These are phyloP conservation scores for Paramecium primaurelia DNA, from an alignment of 73 alveolate genomes.

Conservation along the genomic window DNA sequence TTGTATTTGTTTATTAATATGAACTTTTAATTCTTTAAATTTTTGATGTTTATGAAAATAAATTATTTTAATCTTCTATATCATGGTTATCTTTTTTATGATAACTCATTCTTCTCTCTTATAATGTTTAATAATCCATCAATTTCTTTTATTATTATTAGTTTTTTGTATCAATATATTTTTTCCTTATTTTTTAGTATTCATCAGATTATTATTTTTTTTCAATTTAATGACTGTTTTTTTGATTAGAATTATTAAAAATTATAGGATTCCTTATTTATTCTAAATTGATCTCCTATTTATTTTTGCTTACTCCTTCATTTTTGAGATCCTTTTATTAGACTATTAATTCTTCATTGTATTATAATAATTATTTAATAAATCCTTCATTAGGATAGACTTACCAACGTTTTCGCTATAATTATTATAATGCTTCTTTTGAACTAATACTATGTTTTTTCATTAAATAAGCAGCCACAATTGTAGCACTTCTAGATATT, in stretches of 20 bases:
- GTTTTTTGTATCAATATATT: neutral
- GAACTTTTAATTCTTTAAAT: neutral
- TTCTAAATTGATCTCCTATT: neutral
- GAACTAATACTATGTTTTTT: slow-evolving; percentile 50
- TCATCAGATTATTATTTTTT: neutral
- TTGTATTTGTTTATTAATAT: neutral
- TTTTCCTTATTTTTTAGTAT: neutral
- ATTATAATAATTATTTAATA: slow-evolving; percentile 68
- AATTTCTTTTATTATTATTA: neutral
- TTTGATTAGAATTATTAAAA: neutral
- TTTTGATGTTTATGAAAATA: neutral
- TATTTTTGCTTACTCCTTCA: neutral
- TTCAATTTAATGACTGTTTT: neutral
- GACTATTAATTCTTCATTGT: slow-evolving; percentile 23
- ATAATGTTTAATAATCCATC: neutral
- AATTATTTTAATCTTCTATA: neutral
- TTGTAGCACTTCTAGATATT: slow-evolving; percentile 70
- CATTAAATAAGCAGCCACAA: slow-evolving; percentile 77
- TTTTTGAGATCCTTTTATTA: neutral
- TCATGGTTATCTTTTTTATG: neutral
- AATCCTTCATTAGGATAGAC: slow-evolving; percentile 76
- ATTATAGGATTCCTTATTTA: neutral
- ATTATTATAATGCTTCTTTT: slow-evolving; percentile 66
- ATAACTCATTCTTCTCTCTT: neutral
- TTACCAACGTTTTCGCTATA: slow-evolving; percentile 59